These are phyloP conservation scores for Pythium apleroticum DNA, from an alignment of 352 stramenopile genomes.

Conservation along the genomic window DNA sequence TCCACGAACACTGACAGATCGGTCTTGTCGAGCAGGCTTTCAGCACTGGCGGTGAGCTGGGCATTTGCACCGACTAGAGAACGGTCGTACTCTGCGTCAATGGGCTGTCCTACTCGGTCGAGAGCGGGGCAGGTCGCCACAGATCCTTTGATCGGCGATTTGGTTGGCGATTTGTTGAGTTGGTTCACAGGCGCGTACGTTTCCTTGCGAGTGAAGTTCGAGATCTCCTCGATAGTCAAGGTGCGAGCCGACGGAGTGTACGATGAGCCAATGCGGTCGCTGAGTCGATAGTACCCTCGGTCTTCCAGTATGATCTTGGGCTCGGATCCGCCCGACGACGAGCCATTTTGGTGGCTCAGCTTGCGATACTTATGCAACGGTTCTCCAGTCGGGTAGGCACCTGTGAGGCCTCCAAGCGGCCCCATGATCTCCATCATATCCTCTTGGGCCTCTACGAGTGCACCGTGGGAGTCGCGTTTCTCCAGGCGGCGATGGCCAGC, in stretches of 20 bases:
- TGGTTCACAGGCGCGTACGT: slow-evolving; percentile 44
- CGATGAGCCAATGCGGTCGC: slow-evolving; percentile 72
- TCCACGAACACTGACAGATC: slow-evolving; percentile 56
- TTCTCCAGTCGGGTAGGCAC: slow-evolving; percentile 26
- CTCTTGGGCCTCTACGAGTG: slow-evolving; percentile 30
- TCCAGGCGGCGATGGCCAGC: slow-evolving; percentile 11
- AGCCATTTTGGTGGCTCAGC: slow-evolving; percentile 10
- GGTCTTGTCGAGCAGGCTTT: slow-evolving; percentile 16
- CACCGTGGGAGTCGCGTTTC: slow-evolving; percentile 27
- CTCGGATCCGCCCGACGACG: slow-evolving; percentile 3
- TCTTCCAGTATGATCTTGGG: slow-evolving; percentile 43
- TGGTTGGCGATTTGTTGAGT: slow-evolving; percentile 31
- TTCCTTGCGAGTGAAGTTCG: slow-evolving; percentile 56
- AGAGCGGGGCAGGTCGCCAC: slow-evolving; percentile 60
- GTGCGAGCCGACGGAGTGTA: slow-evolving; percentile 70
- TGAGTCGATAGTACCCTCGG: slow-evolving; percentile 75
- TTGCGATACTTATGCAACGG: slow-evolving; percentile 35
- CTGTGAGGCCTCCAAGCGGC: slow-evolving; percentile 67
- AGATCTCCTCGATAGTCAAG: slow-evolving; percentile 72
- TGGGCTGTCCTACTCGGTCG: slow-evolving; percentile 26
- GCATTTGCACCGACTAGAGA: neutral
- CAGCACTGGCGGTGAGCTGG: neutral
- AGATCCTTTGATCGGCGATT: slow-evolving; percentile 33
- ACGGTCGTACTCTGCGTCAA: slow-evolving; percentile 15
- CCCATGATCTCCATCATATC: slow-evolving; percentile 72